Conservation (phyloP, 768 basidiomycete species). For the Suillus paluster region DNA sequence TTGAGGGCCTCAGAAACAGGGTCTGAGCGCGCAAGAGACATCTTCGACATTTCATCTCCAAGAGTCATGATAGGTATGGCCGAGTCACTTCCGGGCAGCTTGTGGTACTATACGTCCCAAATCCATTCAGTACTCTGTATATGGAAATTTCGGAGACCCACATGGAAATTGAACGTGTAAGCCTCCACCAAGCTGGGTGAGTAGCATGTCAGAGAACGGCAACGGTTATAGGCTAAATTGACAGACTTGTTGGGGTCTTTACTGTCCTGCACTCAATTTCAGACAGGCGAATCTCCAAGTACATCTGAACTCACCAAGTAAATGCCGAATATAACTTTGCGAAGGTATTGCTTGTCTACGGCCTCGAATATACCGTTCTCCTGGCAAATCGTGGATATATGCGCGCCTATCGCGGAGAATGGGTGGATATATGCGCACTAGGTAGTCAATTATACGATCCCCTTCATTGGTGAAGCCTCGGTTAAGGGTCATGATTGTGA, state of each 20-base stretch:
- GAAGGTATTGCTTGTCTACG: constrained; percentile 80
- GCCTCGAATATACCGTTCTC: constrained; percentile 90
- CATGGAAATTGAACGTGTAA: constrained; percentile 87
- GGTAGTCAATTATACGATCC: constrained; percentile 78
- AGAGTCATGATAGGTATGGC: constrained; percentile 76
- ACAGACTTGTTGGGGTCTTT: constrained; percentile 84
- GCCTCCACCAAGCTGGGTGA: constrained; percentile 76
- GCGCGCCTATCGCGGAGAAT: constrained; percentile 14
- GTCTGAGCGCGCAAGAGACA: constrained; percentile 54
- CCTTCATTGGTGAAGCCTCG: constrained; percentile 84
- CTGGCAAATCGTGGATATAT: constrained; percentile 41
- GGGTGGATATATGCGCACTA: constrained; percentile 52
- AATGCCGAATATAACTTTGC: constrained; percentile 84
- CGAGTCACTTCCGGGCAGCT: constrained; percentile 59
- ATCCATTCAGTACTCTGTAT: neutral
- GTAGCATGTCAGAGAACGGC: constrained; percentile 16
- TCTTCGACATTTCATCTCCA: constrained; percentile 58
- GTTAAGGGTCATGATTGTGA: constrained; percentile 74
- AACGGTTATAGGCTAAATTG: constrained; percentile 7
- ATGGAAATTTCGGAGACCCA: constrained; percentile 28
- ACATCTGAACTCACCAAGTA: constrained; percentile 62
- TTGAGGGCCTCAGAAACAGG: constrained; percentile 63
- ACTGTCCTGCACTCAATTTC: constrained; percentile 56
- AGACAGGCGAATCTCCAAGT: neutral
- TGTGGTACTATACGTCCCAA: constrained; percentile 60